Percentiles rank a stretch among this genome's conserved stretches.
Conservation (phyloP, 176 grass and related monocot genomes). For the Thinopyrum elongatum region DNA sequence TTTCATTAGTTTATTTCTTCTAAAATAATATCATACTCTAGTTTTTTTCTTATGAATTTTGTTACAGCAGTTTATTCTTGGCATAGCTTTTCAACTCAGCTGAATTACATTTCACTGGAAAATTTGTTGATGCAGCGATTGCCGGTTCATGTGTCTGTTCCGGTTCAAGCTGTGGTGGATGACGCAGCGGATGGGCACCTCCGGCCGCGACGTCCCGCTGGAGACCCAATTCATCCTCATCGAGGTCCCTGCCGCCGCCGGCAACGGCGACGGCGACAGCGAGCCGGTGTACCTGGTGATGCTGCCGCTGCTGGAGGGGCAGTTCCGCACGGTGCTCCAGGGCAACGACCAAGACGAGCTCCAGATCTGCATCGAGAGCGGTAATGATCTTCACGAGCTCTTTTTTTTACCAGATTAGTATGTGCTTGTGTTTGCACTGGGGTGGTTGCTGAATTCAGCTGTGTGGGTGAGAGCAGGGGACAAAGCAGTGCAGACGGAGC, state of each 20-base stretch:
- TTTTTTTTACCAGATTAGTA: neutral
- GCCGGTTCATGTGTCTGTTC: slow-evolving; percentile 72
- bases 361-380: slow-evolving; percentile 80
- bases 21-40: neutral
- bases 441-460: neutral
- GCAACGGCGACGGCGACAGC: neutral
- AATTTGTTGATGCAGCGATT: slow-evolving; percentile 26
- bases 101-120: neutral
- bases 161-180: slow-evolving; percentile 87
- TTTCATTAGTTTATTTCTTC: neutral
- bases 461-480: slow-evolving; percentile 39
- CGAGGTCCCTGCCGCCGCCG: slow-evolving; percentile 39
- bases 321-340: slow-evolving; percentile 71
- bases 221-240: slow-evolving; percentile 97
- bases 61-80: neutral
- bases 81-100: too few species aligned
- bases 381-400: slow-evolving; percentile 11
- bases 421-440: neutral
- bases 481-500: slow-evolving; percentile 56
- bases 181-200: slow-evolving; percentile 61
- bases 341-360: slow-evolving; percentile 70
- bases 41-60: neutral
- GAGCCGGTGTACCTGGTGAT: slow-evolving; percentile 58
- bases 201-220: slow-evolving; percentile 66
- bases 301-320: slow-evolving; percentile 80